phyloP scores from a whole-genome alignment of 2,329 filamentous ascomycete genomes.

The Teratosphaeria nubilosa region DNA sequence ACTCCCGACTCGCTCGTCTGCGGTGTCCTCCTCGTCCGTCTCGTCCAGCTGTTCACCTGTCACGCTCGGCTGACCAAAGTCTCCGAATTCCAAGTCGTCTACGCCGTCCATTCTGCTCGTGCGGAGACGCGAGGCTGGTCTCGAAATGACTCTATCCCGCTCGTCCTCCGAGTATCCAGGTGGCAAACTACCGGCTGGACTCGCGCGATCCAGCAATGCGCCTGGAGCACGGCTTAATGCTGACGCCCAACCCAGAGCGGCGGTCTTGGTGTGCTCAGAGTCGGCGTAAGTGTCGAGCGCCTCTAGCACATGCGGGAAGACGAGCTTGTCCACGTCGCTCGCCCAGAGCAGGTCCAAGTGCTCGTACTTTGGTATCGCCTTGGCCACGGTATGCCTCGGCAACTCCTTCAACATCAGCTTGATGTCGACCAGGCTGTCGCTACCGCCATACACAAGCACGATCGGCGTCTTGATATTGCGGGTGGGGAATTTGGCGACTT shows the following conservation, averaged over 20 bases:
- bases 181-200: conserved; percentile 13
- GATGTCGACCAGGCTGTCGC: conserved; percentile 89
- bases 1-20: background rate
- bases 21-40: conserved; percentile 18
- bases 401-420: conserved; percentile 83
- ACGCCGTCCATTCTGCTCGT: background rate
- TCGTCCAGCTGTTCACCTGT: conserved; percentile 20
- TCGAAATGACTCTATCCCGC: conserved; percentile 1
- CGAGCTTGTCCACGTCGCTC: conserved; percentile 67
- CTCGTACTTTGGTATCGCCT: conserved; percentile 84
- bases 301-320: conserved; percentile 86
- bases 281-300: conserved; percentile 60
- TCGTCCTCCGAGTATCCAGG: conserved; percentile 22
- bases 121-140: background rate
- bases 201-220: conserved; percentile 11
- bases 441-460: conserved; percentile 85
- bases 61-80: conserved; percentile 10
- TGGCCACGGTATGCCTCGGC: conserved; percentile 73
- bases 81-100: conserved; percentile 3
- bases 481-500: conserved; percentile 91
- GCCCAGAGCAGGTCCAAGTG: conserved; percentile 97
- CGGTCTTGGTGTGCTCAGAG: conserved; percentile 12
- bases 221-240: background rate
- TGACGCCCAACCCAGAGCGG: conserved; percentile 11
- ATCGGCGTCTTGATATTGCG: conserved; percentile 95